phyloP scores from a whole-genome alignment of 1,284 basidiomycete species.

The Filobasidium uniguttulatum region DNA sequence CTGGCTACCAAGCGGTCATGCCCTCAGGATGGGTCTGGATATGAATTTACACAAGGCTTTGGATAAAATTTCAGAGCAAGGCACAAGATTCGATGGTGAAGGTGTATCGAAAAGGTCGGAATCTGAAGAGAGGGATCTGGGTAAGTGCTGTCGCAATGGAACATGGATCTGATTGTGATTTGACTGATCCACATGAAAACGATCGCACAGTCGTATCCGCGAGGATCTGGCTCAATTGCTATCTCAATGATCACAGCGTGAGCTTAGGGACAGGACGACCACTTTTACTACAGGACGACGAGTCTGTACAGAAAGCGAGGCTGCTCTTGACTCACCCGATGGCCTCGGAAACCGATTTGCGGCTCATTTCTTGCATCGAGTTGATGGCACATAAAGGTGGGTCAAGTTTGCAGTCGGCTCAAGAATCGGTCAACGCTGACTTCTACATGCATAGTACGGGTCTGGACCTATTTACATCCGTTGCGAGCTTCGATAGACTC shows the following conservation, averaged over 20 bases:
- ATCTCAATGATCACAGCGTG: slow-evolving; percentile 51
- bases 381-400: slow-evolving; percentile 81
- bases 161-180: slow-evolving; percentile 16
- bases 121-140: slow-evolving; percentile 72
- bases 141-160: slow-evolving; percentile 37
- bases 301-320: slow-evolving; percentile 68
- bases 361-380: slow-evolving; percentile 73
- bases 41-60: slow-evolving; percentile 77
- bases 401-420: slow-evolving; percentile 19
- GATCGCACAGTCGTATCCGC: slow-evolving; percentile 73
- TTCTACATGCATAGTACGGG: slow-evolving; percentile 9
- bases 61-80: slow-evolving; percentile 67
- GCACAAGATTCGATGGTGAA: slow-evolving; percentile 38
- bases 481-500: slow-evolving; percentile 63
- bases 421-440: background rate
- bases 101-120: slow-evolving; percentile 50
- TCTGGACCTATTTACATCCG: slow-evolving; percentile 49
- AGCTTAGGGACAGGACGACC: slow-evolving; percentile 80
- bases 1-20: slow-evolving; percentile 74
- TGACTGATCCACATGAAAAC: too few relatives aligned
- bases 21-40: slow-evolving; percentile 86
- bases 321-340: slow-evolving; percentile 67
- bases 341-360: slow-evolving; percentile 71
- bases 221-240: slow-evolving; percentile 83
- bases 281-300: slow-evolving; percentile 74